Base-by-base conservation (phyloP, 768 basidiomycete species). In the Tricholoma matsutake region DNA sequence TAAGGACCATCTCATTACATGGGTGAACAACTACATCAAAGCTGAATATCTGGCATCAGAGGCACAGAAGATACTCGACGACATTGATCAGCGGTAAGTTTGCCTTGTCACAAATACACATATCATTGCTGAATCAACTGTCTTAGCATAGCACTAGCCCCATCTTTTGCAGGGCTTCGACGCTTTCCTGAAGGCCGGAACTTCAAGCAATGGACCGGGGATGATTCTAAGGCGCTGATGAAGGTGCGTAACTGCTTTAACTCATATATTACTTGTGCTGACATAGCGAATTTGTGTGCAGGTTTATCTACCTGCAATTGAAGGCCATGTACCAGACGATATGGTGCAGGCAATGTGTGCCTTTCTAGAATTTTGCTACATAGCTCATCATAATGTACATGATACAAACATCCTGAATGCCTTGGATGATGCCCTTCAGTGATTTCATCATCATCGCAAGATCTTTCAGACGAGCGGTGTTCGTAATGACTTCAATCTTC, bases 81-180 rank as follows among this genome's bases (percentile, higher is more conserved):
- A 74, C 35, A 73, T 73, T 22, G 69, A 74, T 43, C 62, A 65
- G 5, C 54, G 66, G 65, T 69, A 59, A 67, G 49, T 51, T 20
- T 11, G 4, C n/a, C 28, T 51, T 6, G 3, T 51, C 28, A 22
- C 49, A 22, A 51, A 51, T 22, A 39, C 4, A 39, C 1, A 1
- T 39, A 39, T 22, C 20, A 29, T 51, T 22, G 20, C 28, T 51
- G 20, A 51, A 51, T 51, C 20, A 32, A 18, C 41, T 25, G 22
- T 25, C 3, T 1, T 25, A 25, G 22, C 22, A 25, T 25, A 25
- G 22, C 22, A 25, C 22, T 25, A 25, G 22, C 22, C 22, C 22
- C 22, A 25, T 25, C 22, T 25, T 25, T 25, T 3, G 3, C 22
- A 25, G 22, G 22, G 22, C 22, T 25, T 25, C 22, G 3, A 25